Evolutionary conservation across 1,284 basidiomycete species (phyloP).

Genomic region (Moesziomyces sp.): DNA sequence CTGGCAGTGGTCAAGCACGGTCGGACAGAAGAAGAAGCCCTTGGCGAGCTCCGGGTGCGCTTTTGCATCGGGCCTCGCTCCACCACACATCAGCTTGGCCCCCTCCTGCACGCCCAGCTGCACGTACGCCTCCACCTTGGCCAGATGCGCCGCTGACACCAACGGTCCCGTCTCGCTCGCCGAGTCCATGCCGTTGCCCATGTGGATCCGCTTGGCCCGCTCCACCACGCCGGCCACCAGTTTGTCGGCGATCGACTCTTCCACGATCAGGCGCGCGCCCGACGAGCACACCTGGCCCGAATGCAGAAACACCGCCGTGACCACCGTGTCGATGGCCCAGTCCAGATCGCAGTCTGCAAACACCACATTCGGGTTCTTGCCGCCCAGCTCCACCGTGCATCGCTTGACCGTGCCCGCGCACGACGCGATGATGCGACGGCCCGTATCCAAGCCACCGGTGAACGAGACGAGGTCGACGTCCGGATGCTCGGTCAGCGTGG

Average conservation of each 20-base stretch:
- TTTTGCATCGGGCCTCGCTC: conserved; percentile 54
- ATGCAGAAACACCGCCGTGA: conserved; percentile 65
- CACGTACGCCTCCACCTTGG: conserved; percentile 62
- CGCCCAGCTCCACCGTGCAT: conserved; percentile 66
- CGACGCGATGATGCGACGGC: conserved; percentile 58
- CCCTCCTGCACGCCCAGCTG: conserved; percentile 59
- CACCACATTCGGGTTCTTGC: conserved; percentile 67
- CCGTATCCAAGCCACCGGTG: conserved; percentile 65
- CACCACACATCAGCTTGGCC: conserved; percentile 60
- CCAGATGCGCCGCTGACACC: conserved; percentile 60
- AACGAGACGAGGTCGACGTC: conserved; percentile 67
- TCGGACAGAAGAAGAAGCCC: conserved; percentile 67
- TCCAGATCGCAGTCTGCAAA: conserved; percentile 66
- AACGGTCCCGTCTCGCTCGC: conserved; percentile 62
- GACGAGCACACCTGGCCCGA: conserved; percentile 67
- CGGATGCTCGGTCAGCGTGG: conserved; percentile 55
- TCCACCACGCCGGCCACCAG: conserved; percentile 64
- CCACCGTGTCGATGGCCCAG: conserved; percentile 64
- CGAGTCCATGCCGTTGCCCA: conserved; percentile 65
- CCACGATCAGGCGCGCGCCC: conserved; percentile 65
- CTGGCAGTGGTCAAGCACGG: conserved; percentile 64
- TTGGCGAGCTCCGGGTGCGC: conserved; percentile 58
- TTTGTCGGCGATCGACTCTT: conserved; percentile 64
- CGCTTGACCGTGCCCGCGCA: conserved; percentile 64
- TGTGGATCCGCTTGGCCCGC: conserved; percentile 58